Percentiles rank a stretch among this genome's conserved stretches.
phyloP scores from a whole-genome alignment of 495 filamentous ascomycete species.

The Aspergillus affinis region DNA sequence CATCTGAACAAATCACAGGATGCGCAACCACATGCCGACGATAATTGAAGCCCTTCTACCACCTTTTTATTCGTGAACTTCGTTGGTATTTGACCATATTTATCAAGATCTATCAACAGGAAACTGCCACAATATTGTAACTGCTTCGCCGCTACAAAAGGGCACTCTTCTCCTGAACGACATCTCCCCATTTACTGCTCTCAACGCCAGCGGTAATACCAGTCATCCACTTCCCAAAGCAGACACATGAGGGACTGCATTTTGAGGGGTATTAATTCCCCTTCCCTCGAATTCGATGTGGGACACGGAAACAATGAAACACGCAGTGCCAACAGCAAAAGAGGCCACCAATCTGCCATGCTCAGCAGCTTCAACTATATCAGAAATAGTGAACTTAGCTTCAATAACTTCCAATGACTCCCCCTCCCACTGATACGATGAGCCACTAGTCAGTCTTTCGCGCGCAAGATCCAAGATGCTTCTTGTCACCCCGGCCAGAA shows the following conservation, averaged over 20 bases:
- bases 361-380: no score
- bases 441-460: no score
- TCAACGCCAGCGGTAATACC: background rate
- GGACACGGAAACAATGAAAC: background rate
- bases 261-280: background rate
- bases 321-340: background rate
- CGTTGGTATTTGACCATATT: no score
- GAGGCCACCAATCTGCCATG: no score
- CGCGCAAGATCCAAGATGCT: background rate
- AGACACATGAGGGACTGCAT: background rate
- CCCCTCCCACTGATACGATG: no score
- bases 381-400: no score
- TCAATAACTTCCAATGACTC: no score
- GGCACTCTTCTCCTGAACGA: background rate
- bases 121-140: no score
- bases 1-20: slow-evolving; percentile 2
- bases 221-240: background rate
- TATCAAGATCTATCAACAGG: no score
- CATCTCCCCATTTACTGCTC: background rate
- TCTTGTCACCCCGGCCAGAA: slow-evolving; percentile 13
- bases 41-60: background rate
- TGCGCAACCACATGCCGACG: background rate
- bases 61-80: no score
- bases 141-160: background rate
- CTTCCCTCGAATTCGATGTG: background rate